These are phyloP conservation scores for Salix suchowensis DNA, from an alignment of 345 rosid genomes.

Conservation along the genomic window DNA sequence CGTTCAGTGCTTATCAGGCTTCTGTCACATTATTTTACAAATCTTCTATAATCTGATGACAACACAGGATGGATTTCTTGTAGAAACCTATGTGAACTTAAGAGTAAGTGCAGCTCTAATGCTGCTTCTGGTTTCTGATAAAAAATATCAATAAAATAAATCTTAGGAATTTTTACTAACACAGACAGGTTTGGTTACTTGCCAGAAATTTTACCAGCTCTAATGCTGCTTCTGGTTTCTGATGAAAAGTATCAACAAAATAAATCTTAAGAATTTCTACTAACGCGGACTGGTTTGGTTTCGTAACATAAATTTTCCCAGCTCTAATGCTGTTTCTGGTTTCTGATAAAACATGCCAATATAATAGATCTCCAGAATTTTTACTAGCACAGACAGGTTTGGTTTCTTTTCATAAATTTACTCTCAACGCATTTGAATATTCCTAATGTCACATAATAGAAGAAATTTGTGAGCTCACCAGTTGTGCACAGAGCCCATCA, in stretches of 20 bases:
- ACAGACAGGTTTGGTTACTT: no score
- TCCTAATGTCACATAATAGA: background rate
- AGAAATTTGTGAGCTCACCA: conserved; percentile 43
- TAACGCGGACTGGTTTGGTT: no score
- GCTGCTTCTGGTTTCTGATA: background rate
- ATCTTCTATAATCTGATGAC: background rate
- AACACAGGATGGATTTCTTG: background rate
- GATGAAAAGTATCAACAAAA: background rate
- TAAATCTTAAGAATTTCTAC: background rate
- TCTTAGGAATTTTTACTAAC: background rate
- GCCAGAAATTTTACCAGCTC: background rate
- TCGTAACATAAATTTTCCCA: background rate
- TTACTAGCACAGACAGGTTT: background rate
- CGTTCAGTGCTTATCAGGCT: conserved; percentile 79
- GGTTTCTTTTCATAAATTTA: background rate
- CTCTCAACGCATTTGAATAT: background rate
- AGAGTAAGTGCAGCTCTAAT: background rate
- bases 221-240: background rate
- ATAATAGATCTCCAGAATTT: background rate
- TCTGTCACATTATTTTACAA: conserved; percentile 66
- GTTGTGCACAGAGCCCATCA: conserved; percentile 73
- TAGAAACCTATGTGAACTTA: background rate
- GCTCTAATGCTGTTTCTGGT: background rate
- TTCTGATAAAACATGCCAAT: background rate
- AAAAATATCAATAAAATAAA: background rate